Conservation (phyloP, 257 asterid genomes). For the Petrea volubilis region DNA sequence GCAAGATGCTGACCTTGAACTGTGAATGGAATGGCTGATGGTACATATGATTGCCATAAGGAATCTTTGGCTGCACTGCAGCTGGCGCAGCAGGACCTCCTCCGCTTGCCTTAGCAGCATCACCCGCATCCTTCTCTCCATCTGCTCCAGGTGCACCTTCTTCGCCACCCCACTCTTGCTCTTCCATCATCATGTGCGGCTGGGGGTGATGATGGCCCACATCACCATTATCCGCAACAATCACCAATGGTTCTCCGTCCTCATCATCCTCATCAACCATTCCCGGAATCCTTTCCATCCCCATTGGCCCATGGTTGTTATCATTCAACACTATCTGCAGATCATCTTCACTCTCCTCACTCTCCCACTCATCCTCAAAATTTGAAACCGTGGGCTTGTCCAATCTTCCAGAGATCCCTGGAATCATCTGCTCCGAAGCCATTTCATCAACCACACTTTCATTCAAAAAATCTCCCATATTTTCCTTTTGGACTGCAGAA, state of each 20-base stretch:
- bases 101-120: slow-evolving; percentile 62
- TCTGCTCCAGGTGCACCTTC: slow-evolving; percentile 58
- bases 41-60: slow-evolving; percentile 62
- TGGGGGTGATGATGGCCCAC: slow-evolving; percentile 52
- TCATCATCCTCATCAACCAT: slow-evolving; percentile 68
- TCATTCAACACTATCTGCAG: slow-evolving; percentile 81
- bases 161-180: slow-evolving; percentile 73
- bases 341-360: slow-evolving; percentile 78
- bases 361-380: slow-evolving; percentile 63
- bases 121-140: slow-evolving; percentile 74
- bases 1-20: slow-evolving; percentile 98
- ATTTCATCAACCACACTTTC: slow-evolving; percentile 23
- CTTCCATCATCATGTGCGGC: slow-evolving; percentile 56
- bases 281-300: slow-evolving; percentile 50
- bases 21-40: slow-evolving; percentile 79
- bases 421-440: slow-evolving; percentile 43
- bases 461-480: slow-evolving; percentile 14
- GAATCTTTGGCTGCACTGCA: slow-evolving; percentile 59
- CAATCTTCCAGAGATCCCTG: slow-evolving; percentile 56
- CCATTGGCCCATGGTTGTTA: slow-evolving; percentile 48
- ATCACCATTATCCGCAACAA: slow-evolving; percentile 68
- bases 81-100: slow-evolving; percentile 37
- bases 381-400: slow-evolving; percentile 41
- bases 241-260: slow-evolving; percentile 77
- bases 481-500: slow-evolving; percentile 23